Base-by-base conservation (phyloP, 164 flowering plant genomes). In the Umbilicus rupestris region DNA sequence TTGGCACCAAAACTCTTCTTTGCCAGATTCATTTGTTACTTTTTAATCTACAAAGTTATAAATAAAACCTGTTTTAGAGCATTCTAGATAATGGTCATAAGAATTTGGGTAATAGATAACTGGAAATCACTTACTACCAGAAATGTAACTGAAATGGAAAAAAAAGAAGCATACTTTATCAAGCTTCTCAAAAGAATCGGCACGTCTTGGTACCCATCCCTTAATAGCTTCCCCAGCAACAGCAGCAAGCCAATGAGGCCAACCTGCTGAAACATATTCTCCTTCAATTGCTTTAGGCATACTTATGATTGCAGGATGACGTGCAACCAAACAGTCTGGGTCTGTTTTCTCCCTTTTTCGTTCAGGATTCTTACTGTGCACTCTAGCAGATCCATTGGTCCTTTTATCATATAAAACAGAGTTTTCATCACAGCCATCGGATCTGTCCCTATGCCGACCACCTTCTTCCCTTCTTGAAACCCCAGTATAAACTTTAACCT, bases 141-240 rank as follows among this genome's bases (percentile, higher is more conserved):
- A 30, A 35, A 60, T 15, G 20, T 0, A 60, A 26, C 16, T 9
- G 20, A 7, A 29, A 8, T 60, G 39, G 7, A 35, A 5, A 3
- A 7, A 60, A n/a, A 29, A 60, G 39, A 35, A 68, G 22, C 82
- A 65, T 82, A 94, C 99, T 75, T 95, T 92, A 68, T 95, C 96
- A 64, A 95, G 74, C 72, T 86, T 91, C 82, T 95, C 92, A 66
- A 89, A 95, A 39, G 99, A 91, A 73, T 95, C 99, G 1, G 96
- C 96, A 33, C 87, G 89, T n/a, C 97, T 83, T 14, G 97, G 97
- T 22, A 87, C 71, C 99, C 97, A 95, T 47, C 99, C 99, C 67
- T 71, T 76, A 58, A 95, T 89, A 39, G 99, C 99, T 66, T 95
- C 99, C 31, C 97, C 96, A 41, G 99, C 99, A 30, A 89, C 97